Evolutionary conservation across 2,329 filamentous ascomycete species (phyloP).

Genomic region (Aspergillus aculeatinus): DNA sequence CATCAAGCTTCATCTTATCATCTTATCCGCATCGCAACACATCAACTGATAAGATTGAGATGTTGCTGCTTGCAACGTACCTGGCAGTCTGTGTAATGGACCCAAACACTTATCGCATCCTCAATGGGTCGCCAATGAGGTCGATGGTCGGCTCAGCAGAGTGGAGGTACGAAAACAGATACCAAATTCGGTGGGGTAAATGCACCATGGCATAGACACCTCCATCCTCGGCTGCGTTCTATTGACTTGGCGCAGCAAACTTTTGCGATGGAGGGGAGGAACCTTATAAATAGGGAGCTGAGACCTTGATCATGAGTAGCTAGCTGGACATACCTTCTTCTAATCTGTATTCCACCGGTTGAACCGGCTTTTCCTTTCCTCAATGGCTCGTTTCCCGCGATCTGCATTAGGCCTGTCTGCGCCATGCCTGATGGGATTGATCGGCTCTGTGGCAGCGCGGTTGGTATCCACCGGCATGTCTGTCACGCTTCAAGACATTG

Average conservation of each 20-base stretch:
- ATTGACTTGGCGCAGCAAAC: not conserved
- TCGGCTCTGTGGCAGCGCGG: not conserved
- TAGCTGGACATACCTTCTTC: not conserved
- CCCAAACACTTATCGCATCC: not conserved
- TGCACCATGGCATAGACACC: not conserved
- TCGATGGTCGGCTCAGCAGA: not conserved
- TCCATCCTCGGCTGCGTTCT: not conserved
- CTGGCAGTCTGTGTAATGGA: not conserved
- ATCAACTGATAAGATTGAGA: not conserved
- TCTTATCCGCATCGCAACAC: not conserved
- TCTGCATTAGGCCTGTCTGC: not conserved
- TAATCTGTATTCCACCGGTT: not conserved
- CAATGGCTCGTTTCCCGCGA: not conserved
- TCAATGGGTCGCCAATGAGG: not conserved
- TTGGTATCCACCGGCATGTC: constrained; percentile 3
- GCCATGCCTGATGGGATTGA: not conserved
- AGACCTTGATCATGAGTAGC: not conserved
- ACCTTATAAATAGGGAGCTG: not conserved
- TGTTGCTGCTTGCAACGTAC: not conserved
- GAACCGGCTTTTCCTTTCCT: not conserved
- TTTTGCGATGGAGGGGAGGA: not conserved
- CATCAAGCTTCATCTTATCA: not conserved
- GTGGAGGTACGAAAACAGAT: not conserved
- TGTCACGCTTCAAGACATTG: not conserved
- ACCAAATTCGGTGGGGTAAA: not conserved